Percentiles rank a stretch among this genome's conserved stretches.
Evolutionary conservation across 306 rosid species (phyloP).

Genomic region (Spatholobus suberectus): DNA sequence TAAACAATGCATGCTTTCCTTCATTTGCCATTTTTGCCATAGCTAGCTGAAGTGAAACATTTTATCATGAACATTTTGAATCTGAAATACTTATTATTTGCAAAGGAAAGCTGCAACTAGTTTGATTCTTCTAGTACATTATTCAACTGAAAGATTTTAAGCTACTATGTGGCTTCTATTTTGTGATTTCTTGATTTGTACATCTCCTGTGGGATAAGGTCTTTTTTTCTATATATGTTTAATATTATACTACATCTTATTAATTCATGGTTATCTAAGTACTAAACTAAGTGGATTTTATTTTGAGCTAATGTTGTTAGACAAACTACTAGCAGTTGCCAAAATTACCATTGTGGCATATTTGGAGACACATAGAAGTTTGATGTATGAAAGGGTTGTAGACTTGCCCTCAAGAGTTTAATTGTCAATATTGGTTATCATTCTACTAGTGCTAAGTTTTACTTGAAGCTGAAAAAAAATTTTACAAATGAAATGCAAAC

Average conservation of each 20-base stretch:
- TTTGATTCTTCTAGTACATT: not conserved
- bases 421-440: no score
- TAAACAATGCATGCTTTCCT: not conserved
- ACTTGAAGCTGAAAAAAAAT: not conserved
- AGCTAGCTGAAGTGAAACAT: constrained; percentile 15
- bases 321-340: not conserved
- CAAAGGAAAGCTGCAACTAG: not conserved
- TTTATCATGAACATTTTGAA: not conserved
- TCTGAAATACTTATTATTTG: not conserved
- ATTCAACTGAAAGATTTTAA: not conserved
- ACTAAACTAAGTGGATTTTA: not conserved
- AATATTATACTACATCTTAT: not conserved
- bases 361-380: not conserved
- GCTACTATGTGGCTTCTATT: not conserved
- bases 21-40: not conserved
- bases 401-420: not conserved
- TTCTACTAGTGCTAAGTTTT: not conserved
- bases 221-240: not conserved
- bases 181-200: not conserved
- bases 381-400: not conserved
- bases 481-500: not conserved
- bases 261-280: not conserved
- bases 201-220: not conserved
- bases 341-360: not conserved
- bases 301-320: not conserved